Conservation (phyloP, 345 rosid genomes). For the Brassica napus region Da-Ae NC_063437.1:20641501-20642000, state of each 20-base stretch:
- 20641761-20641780: slow-evolving; percentile 28
- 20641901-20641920: slow-evolving; percentile 31
- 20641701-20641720: slow-evolving; percentile 30
- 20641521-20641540: slow-evolving; percentile 3
- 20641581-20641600: neutral
- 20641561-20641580: slow-evolving; percentile 5
- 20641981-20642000: slow-evolving; percentile 81
- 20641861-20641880: neutral
- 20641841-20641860: slow-evolving; percentile 39
- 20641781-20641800: slow-evolving; percentile 19
- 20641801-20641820: slow-evolving; percentile 37
- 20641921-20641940: slow-evolving; percentile 18
- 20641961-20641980: slow-evolving; percentile 51
- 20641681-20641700: slow-evolving; percentile 14
- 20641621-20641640: slow-evolving; percentile 18
- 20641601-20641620: slow-evolving; percentile 1
- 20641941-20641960: slow-evolving; percentile 1
- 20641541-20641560: neutral
- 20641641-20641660: slow-evolving; percentile 13
- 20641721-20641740: slow-evolving; percentile 14
- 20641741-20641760: slow-evolving; percentile 20
- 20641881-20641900: slow-evolving; percentile 28
- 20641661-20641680: slow-evolving; percentile 21
- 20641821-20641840: slow-evolving; percentile 33
- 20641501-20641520: slow-evolving; percentile 10